phyloP scores from a whole-genome alignment of 2,329 filamentous ascomycete species.

The Biscogniauxia marginata region DNA sequence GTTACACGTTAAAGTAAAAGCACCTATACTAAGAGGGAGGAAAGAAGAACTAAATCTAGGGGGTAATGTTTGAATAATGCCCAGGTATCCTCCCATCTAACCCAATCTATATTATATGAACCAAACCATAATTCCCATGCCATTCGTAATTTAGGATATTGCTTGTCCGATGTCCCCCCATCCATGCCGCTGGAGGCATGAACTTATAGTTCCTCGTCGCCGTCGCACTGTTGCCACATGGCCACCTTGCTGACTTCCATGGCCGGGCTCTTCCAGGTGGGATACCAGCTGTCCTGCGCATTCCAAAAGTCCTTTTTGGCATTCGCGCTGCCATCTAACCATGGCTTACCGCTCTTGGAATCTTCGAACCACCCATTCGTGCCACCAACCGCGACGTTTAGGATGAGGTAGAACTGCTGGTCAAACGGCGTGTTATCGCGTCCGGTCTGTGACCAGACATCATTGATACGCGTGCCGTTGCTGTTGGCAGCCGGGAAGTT shows the following conservation, averaged over 20 bases:
- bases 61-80: too few relatives aligned
- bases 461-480: slow-evolving; percentile 64
- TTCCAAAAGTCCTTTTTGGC: slow-evolving; percentile 79
- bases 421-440: slow-evolving; percentile 70
- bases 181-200: background rate
- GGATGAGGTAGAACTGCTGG: slow-evolving; percentile 70
- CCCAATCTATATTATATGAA: slow-evolving; percentile 6
- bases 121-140: slow-evolving; percentile 12
- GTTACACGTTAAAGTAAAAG: too few relatives aligned
- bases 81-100: background rate
- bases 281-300: slow-evolving; percentile 61
- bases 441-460: slow-evolving; percentile 64
- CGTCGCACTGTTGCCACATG: slow-evolving; percentile 70
- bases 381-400: slow-evolving; percentile 73
- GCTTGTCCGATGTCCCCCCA: too few relatives aligned
- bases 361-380: slow-evolving; percentile 86
- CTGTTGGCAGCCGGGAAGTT: slow-evolving; percentile 61
- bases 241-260: slow-evolving; percentile 69
- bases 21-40: too few relatives aligned
- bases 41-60: too few relatives aligned
- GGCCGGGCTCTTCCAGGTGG: slow-evolving; percentile 68
- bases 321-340: slow-evolving; percentile 66
- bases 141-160: background rate
- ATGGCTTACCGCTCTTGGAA: slow-evolving; percentile 69
- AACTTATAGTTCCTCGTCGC: slow-evolving; percentile 50